These are phyloP conservation scores for Westerdykella aurantiaca DNA, from an alignment of 2,329 filamentous ascomycete species.

Conservation along the genomic window DNA sequence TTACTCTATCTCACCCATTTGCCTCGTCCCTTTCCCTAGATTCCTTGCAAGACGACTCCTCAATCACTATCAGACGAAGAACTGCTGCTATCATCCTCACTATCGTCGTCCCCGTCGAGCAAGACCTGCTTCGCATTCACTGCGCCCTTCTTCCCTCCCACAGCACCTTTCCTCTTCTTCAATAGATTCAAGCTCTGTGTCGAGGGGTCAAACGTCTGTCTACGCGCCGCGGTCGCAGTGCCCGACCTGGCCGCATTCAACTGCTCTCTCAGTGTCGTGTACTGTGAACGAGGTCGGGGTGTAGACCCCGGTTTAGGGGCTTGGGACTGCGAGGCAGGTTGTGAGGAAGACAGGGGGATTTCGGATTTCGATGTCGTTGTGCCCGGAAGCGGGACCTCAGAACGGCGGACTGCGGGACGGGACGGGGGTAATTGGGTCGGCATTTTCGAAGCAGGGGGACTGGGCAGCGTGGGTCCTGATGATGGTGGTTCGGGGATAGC, in stretches of 20 bases:
- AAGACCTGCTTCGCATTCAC: not conserved
- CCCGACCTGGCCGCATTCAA: not conserved
- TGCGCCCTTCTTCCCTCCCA: not conserved
- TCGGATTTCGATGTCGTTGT: conserved; percentile 2
- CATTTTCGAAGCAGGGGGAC: conserved; percentile 5
- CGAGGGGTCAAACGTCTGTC: conserved; percentile 5
- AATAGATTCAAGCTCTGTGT: conserved; percentile 5
- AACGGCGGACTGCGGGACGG: conserved; percentile 3
- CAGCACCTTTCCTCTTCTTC: conserved; percentile 1
- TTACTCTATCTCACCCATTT: too few relatives aligned
- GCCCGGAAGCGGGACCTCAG: conserved; percentile 2
- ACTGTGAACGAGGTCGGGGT: conserved; percentile 3
- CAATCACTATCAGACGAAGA: not conserved
- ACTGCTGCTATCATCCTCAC: conserved; percentile 5
- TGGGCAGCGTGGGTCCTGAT: conserved; percentile 6
- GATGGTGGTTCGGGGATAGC: conserved; percentile 1
- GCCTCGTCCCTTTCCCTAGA: too few relatives aligned
- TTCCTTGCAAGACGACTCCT: too few relatives aligned
- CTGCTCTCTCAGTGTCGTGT: conserved; percentile 7
- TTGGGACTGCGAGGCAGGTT: not conserved
- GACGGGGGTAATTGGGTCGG: conserved; percentile 3
- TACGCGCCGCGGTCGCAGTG: not conserved
- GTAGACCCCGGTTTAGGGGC: not conserved
- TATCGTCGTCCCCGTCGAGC: not conserved
- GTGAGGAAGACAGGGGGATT: conserved; percentile 4